A percentile compares a stretch with the other conserved stretches of the same genome.
Evolutionary conservation across 2,329 filamentous ascomycete species (phyloP).

Genomic region (Cytospora schulzeri): DNA sequence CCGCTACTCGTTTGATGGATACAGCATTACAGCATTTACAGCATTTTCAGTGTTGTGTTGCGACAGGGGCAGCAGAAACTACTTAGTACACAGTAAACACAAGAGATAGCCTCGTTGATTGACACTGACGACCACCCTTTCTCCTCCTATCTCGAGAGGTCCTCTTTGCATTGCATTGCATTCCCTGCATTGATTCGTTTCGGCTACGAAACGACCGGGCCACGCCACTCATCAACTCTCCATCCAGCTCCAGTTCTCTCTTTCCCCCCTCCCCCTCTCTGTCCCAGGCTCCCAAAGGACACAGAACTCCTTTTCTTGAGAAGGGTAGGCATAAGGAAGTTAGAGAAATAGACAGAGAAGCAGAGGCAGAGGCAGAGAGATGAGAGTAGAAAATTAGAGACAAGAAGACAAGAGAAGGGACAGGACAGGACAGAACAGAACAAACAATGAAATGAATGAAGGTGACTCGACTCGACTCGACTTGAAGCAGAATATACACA

Average conservation of each 20-base stretch:
- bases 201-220: neutral
- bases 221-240: neutral
- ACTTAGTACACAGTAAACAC: neutral
- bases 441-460: neutral
- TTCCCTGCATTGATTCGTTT: neutral
- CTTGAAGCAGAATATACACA: neutral
- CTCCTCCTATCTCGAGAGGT: neutral
- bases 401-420: neutral
- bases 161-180: neutral
- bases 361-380: neutral
- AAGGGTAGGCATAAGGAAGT: neutral
- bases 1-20: neutral
- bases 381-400: neutral
- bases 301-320: neutral
- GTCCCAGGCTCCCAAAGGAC: neutral
- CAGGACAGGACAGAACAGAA: no score
- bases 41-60: no score
- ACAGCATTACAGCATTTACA: no score
- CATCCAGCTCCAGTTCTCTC: constrained; percentile 1
- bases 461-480: neutral
- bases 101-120: neutral
- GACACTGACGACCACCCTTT: neutral
- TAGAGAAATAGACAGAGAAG: neutral
- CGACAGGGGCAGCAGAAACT: no score
- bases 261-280: neutral